Percentiles rank a stretch among this genome's conserved stretches.
phyloP scores from a whole-genome alignment of 2,329 filamentous ascomycete genomes.

The Fusarium chuoi region DNA sequence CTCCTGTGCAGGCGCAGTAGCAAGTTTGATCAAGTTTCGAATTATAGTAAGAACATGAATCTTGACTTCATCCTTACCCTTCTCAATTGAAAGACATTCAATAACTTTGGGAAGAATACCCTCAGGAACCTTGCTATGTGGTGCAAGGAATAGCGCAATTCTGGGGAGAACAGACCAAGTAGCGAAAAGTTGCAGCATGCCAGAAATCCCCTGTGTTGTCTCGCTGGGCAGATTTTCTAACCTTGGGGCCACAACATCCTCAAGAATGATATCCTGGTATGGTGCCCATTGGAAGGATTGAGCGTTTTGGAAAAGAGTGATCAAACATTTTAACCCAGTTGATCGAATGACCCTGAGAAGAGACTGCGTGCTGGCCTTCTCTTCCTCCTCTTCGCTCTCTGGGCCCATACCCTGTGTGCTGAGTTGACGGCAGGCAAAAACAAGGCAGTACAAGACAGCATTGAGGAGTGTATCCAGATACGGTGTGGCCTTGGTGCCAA shows the following conservation, averaged over 20 bases:
- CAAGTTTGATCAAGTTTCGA: slow-evolving; percentile 71
- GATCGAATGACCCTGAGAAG: slow-evolving; percentile 74
- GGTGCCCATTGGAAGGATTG: slow-evolving; percentile 75
- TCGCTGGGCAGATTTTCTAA: slow-evolving; percentile 83
- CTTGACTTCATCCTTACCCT: slow-evolving; percentile 88
- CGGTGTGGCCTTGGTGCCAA: slow-evolving; percentile 77
- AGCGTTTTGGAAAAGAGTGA: slow-evolving; percentile 79
- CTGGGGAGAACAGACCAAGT: slow-evolving; percentile 79
- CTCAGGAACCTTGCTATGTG: slow-evolving; percentile 56
- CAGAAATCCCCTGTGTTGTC: slow-evolving; percentile 89
- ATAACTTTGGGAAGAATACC: slow-evolving; percentile 77
- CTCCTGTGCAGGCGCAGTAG: slow-evolving; percentile 63
- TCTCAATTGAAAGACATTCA: slow-evolving; percentile 75
- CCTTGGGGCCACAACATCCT: slow-evolving; percentile 80
- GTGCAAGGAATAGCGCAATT: slow-evolving; percentile 73
- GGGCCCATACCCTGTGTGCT: slow-evolving; percentile 51
- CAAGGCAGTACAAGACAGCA: slow-evolving; percentile 82
- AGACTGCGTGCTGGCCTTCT: slow-evolving; percentile 61
- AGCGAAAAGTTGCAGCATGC: slow-evolving; percentile 80
- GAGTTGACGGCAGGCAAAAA: slow-evolving; percentile 73
- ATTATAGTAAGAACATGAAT: slow-evolving; percentile 82
- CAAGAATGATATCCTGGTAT: slow-evolving; percentile 77
- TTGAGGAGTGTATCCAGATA: slow-evolving; percentile 78
- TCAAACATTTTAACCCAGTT: slow-evolving; percentile 83
- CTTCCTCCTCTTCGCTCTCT: slow-evolving; percentile 54